Conservation (phyloP, 129 eudicot genomes). For the Oenanthe sinensis region DNA sequence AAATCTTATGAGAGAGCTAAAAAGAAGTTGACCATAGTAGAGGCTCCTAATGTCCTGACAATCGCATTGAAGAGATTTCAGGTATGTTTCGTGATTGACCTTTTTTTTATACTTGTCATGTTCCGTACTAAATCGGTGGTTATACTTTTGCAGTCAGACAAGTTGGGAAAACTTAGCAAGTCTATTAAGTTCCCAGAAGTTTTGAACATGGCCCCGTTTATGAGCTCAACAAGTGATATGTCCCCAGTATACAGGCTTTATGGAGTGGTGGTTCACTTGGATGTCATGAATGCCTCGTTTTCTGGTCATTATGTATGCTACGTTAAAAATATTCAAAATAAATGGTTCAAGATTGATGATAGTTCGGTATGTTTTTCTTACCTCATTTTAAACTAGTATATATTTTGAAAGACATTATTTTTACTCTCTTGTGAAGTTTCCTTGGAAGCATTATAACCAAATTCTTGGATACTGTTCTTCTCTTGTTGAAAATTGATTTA, state of each 20-base stretch:
- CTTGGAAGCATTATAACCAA: not conserved
- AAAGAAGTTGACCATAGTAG: slow-evolving; percentile 58
- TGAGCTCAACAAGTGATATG: slow-evolving; percentile 67
- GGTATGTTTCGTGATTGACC: slow-evolving; percentile 33
- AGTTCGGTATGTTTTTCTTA: slow-evolving; percentile 39
- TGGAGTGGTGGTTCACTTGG: slow-evolving; percentile 91
- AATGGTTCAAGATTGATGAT: slow-evolving; percentile 87
- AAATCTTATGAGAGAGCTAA: slow-evolving; percentile 81
- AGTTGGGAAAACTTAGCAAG: slow-evolving; percentile 77
- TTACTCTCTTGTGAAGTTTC: not conserved
- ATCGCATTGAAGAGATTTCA: slow-evolving; percentile 81
- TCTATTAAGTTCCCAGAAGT: slow-evolving; percentile 68
- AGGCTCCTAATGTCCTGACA: slow-evolving; percentile 93
- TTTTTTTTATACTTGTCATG: slow-evolving; percentile 3
- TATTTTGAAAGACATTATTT: not conserved
- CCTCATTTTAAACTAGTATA: not conserved
- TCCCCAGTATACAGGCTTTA: slow-evolving; percentile 73
- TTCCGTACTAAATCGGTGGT: not conserved
- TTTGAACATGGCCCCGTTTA: slow-evolving; percentile 67
- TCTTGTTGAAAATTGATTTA: not conserved
- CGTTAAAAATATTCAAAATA: slow-evolving; percentile 55
- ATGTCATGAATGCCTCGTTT: slow-evolving; percentile 59
- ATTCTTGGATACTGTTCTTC: not conserved
- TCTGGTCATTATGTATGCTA: slow-evolving; percentile 90
- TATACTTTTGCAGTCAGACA: slow-evolving; percentile 54